These are phyloP conservation scores for Hordeum marinum DNA, from an alignment of 176 grass and related monocot genomes.

Conservation along the genomic window DNA sequence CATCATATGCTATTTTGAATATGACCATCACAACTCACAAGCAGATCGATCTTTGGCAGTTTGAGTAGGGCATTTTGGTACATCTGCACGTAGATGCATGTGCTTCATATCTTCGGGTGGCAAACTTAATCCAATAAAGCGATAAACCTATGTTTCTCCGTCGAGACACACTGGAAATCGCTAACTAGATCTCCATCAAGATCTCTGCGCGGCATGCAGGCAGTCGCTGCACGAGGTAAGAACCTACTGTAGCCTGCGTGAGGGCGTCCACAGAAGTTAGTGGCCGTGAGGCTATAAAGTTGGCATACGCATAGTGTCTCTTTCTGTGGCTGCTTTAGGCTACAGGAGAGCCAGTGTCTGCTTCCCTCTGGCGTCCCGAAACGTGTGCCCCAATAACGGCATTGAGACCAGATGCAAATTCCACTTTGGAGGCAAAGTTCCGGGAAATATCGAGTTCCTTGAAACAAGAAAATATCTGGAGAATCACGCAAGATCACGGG, in stretches of 20 bases:
- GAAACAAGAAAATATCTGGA: background rate
- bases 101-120: background rate
- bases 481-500: background rate
- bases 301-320: slow-evolving; percentile 10
- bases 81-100: background rate
- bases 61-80: background rate
- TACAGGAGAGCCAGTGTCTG: slow-evolving; percentile 42
- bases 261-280: slow-evolving; percentile 6
- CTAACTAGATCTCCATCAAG: background rate
- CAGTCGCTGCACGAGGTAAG: background rate
- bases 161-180: background rate
- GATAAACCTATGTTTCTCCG: background rate
- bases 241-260: slow-evolving; percentile 11
- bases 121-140: background rate
- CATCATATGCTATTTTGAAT: background rate
- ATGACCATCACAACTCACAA: background rate
- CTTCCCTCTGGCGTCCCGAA: slow-evolving; percentile 48
- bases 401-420: slow-evolving; percentile 38
- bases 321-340: slow-evolving; percentile 38
- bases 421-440: slow-evolving; percentile 30
- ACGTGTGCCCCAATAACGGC: slow-evolving; percentile 66
- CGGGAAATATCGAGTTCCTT: slow-evolving; percentile 14
- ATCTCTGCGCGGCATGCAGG: slow-evolving; percentile 1
- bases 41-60: background rate
- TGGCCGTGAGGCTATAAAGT: slow-evolving; percentile 18